Conservation (phyloP, 148 eudicot genomes). For the Pouteria glomerata region DNA sequence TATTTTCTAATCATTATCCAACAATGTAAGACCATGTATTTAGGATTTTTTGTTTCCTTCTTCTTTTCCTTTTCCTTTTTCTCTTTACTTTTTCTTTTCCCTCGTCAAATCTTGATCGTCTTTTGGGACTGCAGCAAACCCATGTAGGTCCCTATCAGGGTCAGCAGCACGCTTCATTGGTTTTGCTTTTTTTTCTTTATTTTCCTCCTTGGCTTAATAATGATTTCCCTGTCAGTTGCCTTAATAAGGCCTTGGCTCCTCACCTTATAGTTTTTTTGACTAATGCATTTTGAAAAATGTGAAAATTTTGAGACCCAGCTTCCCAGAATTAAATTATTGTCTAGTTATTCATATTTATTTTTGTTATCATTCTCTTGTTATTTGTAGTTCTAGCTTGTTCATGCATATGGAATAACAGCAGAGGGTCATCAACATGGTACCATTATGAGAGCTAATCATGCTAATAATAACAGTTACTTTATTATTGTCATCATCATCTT, state of each 20-base stretch:
- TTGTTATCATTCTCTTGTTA: not conserved
- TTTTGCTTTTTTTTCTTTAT: too few relatives aligned
- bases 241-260: not conserved
- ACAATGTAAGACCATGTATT: too few relatives aligned
- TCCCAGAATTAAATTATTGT: not conserved
- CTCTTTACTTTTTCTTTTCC: not conserved
- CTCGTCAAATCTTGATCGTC: not conserved
- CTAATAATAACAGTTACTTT: not conserved
- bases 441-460: not conserved
- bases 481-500: not conserved
- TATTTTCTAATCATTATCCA: too few relatives aligned
- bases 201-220: too few relatives aligned
- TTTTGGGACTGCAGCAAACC: not conserved
- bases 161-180: not conserved
- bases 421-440: not conserved
- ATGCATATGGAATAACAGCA: not conserved
- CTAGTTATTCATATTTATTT: not conserved
- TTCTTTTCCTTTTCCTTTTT: too few relatives aligned
- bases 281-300: not conserved
- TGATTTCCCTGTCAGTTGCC: not conserved
- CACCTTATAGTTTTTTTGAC: not conserved
- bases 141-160: not conserved
- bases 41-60: too few relatives aligned
- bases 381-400: not conserved
- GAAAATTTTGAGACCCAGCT: not conserved